Conservation (phyloP, 2,329 filamentous ascomycete genomes). For the Pseudodiploospora longispora region DNA sequence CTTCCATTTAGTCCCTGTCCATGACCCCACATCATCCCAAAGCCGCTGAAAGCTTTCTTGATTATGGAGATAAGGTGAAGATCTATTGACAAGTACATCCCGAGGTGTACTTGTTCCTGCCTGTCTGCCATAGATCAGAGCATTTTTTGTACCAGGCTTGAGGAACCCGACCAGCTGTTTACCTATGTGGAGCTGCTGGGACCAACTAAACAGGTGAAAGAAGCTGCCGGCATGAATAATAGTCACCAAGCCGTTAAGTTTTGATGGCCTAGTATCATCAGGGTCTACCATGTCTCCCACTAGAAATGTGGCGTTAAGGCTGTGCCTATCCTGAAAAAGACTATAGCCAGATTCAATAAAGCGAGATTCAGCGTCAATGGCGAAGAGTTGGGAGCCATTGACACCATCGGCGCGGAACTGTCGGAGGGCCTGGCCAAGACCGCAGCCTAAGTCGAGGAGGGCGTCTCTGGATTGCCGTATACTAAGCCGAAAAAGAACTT, state of each 20-base stretch:
- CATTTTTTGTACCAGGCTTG: constrained; percentile 33
- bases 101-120: constrained; percentile 30
- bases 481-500: constrained; percentile 33
- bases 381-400: constrained; percentile 38
- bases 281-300: constrained; percentile 41
- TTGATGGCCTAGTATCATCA: constrained; percentile 25
- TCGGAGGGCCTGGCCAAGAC: constrained; percentile 42
- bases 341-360: constrained; percentile 54
- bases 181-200: constrained; percentile 37
- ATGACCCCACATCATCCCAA: constrained; percentile 44
- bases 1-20: constrained; percentile 42
- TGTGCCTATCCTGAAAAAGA: constrained; percentile 51
- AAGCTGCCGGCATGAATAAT: constrained; percentile 43
- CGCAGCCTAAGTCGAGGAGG: constrained; percentile 43
- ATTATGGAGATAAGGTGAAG: constrained; percentile 38
- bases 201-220: constrained; percentile 42
- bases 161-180: constrained; percentile 37
- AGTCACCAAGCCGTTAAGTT: constrained; percentile 32
- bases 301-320: constrained; percentile 39
- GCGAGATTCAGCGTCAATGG: constrained; percentile 38
- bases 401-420: constrained; percentile 44
- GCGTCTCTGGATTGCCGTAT: constrained; percentile 28
- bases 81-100: constrained; percentile 11
- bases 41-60: constrained; percentile 41
- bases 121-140: constrained; percentile 44